A percentile compares a stretch with the other conserved stretches of the same genome.
These are phyloP conservation scores for Ophiostoma ulmi DNA, from an alignment of 2,329 filamentous ascomycete species.

Conservation along the genomic window DNA sequence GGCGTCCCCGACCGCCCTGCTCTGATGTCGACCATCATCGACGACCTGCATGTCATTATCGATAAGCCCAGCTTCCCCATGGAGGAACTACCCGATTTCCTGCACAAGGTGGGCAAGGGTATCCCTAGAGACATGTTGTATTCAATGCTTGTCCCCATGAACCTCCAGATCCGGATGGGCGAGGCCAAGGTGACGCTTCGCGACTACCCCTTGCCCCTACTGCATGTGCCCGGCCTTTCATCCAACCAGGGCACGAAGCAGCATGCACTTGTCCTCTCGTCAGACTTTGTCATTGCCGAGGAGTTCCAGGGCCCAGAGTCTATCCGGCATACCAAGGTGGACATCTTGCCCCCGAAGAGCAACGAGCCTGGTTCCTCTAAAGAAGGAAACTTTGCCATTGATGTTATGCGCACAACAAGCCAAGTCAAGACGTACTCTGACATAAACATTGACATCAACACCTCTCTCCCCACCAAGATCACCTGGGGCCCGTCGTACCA, in stretches of 20 bases:
- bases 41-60: conserved; percentile 75
- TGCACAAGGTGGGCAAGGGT: conserved; percentile 89
- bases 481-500: conserved; percentile 98
- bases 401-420: conserved; percentile 84
- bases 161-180: conserved; percentile 81
- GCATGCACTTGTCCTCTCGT: conserved; percentile 75
- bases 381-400: conserved; percentile 68
- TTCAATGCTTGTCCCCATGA: conserved; percentile 82
- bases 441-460: conserved; percentile 88
- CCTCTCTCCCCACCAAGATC: conserved; percentile 81
- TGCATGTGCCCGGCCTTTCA: conserved; percentile 83
- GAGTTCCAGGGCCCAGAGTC: conserved; percentile 81
- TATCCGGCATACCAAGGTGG: conserved; percentile 71
- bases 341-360: conserved; percentile 70
- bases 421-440: conserved; percentile 96
- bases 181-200: conserved; percentile 81
- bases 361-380: conserved; percentile 51
- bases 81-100: conserved; percentile 72
- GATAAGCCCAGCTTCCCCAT: conserved; percentile 92
- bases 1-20: conserved; percentile 80
- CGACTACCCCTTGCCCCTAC: conserved; percentile 86
- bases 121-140: conserved; percentile 92
- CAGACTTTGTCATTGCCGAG: conserved; percentile 93
- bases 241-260: conserved; percentile 58
- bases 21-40: conserved; percentile 73